phyloP scores from a whole-genome alignment of 129 eudicot genomes.

The Flaveria trinervia region DNA sequence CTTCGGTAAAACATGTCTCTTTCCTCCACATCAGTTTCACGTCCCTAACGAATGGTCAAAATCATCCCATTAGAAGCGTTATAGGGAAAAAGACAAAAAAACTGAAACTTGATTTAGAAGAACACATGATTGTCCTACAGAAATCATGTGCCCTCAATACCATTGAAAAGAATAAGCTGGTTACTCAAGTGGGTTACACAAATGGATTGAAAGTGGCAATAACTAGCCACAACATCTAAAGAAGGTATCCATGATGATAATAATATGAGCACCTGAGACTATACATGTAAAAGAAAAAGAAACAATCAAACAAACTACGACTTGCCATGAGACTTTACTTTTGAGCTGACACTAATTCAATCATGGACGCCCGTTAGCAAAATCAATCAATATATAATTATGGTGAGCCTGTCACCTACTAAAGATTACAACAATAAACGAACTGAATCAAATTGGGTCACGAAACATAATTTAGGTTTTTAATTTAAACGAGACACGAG shows the following conservation, averaged over 20 bases:
- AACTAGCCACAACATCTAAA: constrained; percentile 45
- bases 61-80: too few species aligned
- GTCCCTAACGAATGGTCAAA: too few species aligned
- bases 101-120: constrained; percentile 41
- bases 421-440: neutral
- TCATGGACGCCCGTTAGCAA: constrained; percentile 33
- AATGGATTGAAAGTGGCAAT: constrained; percentile 47
- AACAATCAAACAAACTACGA: constrained; percentile 16
- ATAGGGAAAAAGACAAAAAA: constrained; percentile 29
- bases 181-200: constrained; percentile 82
- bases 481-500: too few species aligned
- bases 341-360: constrained; percentile 36
- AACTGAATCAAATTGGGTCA: too few species aligned
- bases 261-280: constrained; percentile 34
- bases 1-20: too few species aligned
- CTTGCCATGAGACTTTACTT: constrained; percentile 15
- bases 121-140: constrained; percentile 43
- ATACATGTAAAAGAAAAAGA: constrained; percentile 10
- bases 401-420: constrained; percentile 30
- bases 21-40: too few species aligned
- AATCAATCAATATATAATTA: constrained; percentile 18
- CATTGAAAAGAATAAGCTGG: constrained; percentile 40
- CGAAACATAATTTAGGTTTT: too few species aligned
- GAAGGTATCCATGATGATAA: constrained; percentile 34
- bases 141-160: constrained; percentile 44